Conservation (phyloP, 148 eudicot genomes). For the Rhododendron ovatum region DNA sequence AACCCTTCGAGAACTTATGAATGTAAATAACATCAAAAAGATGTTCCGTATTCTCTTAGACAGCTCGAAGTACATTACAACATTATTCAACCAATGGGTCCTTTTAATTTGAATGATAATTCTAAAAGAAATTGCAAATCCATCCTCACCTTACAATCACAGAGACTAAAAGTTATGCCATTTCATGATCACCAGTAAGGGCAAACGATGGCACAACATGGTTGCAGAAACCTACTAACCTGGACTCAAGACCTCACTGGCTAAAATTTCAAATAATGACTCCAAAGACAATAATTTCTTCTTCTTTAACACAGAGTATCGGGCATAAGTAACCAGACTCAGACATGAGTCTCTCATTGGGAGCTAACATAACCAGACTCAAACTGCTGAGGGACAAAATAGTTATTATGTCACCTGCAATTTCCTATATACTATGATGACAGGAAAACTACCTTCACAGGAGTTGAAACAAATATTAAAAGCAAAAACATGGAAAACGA, state of each 20-base stretch:
- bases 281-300: background rate
- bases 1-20: background rate
- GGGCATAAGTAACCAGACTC: background rate
- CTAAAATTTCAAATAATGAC: background rate
- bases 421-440: background rate
- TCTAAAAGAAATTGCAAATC: background rate
- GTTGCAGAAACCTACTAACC: background rate
- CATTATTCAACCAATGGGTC: background rate
- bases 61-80: background rate
- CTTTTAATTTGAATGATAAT: background rate
- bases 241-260: background rate
- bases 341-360: background rate
- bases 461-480: background rate
- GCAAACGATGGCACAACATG: background rate
- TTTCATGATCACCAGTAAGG: background rate
- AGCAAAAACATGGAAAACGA: background rate
- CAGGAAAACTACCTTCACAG: background rate
- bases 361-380: background rate
- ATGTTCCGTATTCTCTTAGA: background rate
- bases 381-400: background rate
- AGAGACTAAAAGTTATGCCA: background rate
- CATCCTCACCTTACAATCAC: background rate
- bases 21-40: background rate
- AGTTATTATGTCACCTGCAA: background rate
- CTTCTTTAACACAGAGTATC: background rate